These are phyloP conservation scores for Schizonepeta tenuifolia DNA, from an alignment of 257 asterid species.

Conservation along the genomic window DNA sequence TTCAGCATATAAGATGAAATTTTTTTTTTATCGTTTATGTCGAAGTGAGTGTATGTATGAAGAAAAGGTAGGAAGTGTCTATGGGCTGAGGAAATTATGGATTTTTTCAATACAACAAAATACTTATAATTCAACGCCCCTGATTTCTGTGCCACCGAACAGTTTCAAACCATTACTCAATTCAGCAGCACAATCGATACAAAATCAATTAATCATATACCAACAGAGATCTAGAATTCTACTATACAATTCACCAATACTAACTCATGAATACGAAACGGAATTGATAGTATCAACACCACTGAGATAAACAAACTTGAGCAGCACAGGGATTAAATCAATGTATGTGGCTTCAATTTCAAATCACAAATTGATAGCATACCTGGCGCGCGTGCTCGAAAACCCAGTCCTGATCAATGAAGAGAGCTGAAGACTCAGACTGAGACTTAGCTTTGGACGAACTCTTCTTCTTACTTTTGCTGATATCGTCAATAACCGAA, in stretches of 20 bases:
- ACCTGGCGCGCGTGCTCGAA: constrained; percentile 99
- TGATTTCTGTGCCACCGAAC: constrained; percentile 3
- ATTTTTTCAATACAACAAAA: background rate
- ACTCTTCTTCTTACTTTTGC: constrained; percentile 57
- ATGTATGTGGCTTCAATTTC: background rate
- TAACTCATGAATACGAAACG: constrained; percentile 2
- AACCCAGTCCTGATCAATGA: constrained; percentile 83
- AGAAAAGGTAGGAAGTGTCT: no score
- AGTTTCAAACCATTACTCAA: constrained; percentile 10
- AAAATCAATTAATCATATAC: constrained; percentile 10
- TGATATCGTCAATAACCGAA: constrained; percentile 54
- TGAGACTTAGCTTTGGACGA: constrained; percentile 67
- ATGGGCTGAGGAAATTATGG: background rate
- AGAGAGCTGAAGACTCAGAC: constrained; percentile 61
- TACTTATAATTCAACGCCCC: background rate
- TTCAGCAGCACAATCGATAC: constrained; percentile 13
- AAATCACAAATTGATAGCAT: background rate
- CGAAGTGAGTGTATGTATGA: background rate
- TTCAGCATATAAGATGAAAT: no score
- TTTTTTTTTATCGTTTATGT: background rate
- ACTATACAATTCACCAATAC: constrained; percentile 12
- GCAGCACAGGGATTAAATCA: constrained; percentile 18
- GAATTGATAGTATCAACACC: background rate
- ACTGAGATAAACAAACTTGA: constrained; percentile 7
- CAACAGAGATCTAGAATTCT: background rate